Percentiles rank a stretch among this genome's conserved stretches.
phyloP scores from a whole-genome alignment of 441 rosid genomes.

The Caryocar brasiliense region DNA sequence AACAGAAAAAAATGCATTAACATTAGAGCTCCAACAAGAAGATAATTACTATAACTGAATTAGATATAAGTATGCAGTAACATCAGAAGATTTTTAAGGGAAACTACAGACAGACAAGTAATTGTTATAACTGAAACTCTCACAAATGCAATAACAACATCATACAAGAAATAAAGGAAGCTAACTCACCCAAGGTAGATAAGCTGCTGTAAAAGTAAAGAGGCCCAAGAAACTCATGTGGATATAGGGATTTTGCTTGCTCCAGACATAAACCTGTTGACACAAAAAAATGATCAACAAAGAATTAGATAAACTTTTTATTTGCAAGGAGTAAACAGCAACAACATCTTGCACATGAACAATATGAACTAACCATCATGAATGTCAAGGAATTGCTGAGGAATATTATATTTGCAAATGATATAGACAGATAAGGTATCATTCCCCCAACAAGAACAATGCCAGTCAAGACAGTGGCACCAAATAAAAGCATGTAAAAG shows the following conservation, averaged over 20 bases:
- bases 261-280: constrained; percentile 93
- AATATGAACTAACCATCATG: constrained; percentile 71
- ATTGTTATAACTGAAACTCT: too few relatives aligned
- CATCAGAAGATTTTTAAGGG: too few relatives aligned
- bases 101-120: too few relatives aligned
- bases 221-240: constrained; percentile 98
- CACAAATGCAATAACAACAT: too few relatives aligned
- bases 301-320: background rate
- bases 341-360: constrained; percentile 2
- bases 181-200: constrained; percentile 88
- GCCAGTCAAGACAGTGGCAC: constrained; percentile 79
- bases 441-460: constrained; percentile 89
- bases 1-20: constrained; percentile 1
- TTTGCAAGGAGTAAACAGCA: constrained; percentile 3
- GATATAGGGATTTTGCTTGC: constrained; percentile 96
- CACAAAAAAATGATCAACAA: constrained; percentile 1
- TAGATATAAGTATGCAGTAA: too few relatives aligned
- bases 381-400: constrained; percentile 97
- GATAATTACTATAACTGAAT: too few relatives aligned
- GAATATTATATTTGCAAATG: constrained; percentile 91
- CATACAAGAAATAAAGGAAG: background rate
- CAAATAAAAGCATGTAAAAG: constrained; percentile 93
- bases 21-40: too few relatives aligned
- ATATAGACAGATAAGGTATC: constrained; percentile 85
- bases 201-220: constrained; percentile 94